phyloP scores from a whole-genome alignment of 345 rosid species.

The Laguncularia racemosa region DNA sequence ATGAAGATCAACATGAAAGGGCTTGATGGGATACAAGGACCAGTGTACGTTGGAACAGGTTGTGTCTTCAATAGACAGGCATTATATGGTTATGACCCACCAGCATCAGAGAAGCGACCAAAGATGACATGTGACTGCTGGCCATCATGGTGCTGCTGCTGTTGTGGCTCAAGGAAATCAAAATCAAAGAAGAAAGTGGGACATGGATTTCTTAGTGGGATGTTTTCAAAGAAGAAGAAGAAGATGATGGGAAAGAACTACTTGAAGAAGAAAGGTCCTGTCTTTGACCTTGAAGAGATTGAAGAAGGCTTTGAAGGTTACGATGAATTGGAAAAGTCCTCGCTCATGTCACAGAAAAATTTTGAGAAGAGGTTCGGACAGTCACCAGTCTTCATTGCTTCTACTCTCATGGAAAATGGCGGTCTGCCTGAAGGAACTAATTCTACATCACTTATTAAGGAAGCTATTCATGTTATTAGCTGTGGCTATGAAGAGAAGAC shows the following conservation, averaged over 20 bases:
- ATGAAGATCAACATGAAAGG: slow-evolving; percentile 88
- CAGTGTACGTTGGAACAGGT: slow-evolving; percentile 95
- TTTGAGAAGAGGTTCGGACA: slow-evolving; percentile 94
- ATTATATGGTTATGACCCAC: slow-evolving; percentile 90
- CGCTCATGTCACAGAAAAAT: slow-evolving; percentile 89
- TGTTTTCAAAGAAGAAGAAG: slow-evolving; percentile 51
- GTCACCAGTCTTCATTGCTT: slow-evolving; percentile 85
- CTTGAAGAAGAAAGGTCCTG: slow-evolving; percentile 50
- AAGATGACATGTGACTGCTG: slow-evolving; percentile 98
- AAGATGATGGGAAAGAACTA: slow-evolving; percentile 62
- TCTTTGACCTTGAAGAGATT: slow-evolving; percentile 80
- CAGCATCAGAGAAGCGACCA: slow-evolving; percentile 75
- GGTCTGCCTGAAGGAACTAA: slow-evolving; percentile 92
- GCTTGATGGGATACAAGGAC: slow-evolving; percentile 90
- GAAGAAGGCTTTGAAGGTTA: slow-evolving; percentile 99
- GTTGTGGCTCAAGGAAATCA: slow-evolving; percentile 81
- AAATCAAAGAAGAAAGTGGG: slow-evolving; percentile 71
- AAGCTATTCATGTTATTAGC: slow-evolving; percentile 96
- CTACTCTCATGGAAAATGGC: slow-evolving; percentile 91
- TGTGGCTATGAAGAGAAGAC: slow-evolving; percentile 93
- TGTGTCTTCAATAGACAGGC: slow-evolving; percentile 94
- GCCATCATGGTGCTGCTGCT: slow-evolving; percentile 94
- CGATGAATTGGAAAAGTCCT: slow-evolving; percentile 85
- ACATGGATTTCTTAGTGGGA: slow-evolving; percentile 44
- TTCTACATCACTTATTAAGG: slow-evolving; percentile 64